phyloP scores from a whole-genome alignment of 169 alveolate genomes.

The Ichthyophthirius multifiliis region DNA sequence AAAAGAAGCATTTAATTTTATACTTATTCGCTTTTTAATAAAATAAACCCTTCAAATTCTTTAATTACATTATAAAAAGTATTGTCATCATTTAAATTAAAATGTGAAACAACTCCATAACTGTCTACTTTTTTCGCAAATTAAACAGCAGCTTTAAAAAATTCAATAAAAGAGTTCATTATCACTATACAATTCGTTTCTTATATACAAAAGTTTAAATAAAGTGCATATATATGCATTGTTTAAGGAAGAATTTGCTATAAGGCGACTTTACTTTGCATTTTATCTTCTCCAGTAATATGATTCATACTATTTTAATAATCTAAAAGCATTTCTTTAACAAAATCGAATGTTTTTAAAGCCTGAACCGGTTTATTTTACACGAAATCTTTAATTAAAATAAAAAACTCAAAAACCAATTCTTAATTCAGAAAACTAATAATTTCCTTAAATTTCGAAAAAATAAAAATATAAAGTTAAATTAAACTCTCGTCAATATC shows the following conservation, averaged over 20 bases:
- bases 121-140: neutral
- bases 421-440: neutral
- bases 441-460: neutral
- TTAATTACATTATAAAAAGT: neutral
- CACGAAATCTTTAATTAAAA: neutral
- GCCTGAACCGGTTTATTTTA: neutral
- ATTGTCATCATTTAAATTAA: neutral
- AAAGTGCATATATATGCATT: neutral
- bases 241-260: neutral
- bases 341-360: neutral
- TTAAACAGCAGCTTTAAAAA: neutral
- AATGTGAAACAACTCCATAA: neutral
- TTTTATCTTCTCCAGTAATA: neutral
- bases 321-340: neutral
- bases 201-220: neutral
- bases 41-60: neutral
- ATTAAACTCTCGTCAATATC: neutral
- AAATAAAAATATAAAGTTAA: neutral
- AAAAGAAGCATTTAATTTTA: neutral
- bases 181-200: neutral
- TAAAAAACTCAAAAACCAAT: neutral
- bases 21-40: neutral
- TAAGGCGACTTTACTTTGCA: neutral
- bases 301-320: neutral
- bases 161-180: neutral